Conservation (phyloP, 176 grass and related monocot genomes). For the Carex scoparia region DNA sequence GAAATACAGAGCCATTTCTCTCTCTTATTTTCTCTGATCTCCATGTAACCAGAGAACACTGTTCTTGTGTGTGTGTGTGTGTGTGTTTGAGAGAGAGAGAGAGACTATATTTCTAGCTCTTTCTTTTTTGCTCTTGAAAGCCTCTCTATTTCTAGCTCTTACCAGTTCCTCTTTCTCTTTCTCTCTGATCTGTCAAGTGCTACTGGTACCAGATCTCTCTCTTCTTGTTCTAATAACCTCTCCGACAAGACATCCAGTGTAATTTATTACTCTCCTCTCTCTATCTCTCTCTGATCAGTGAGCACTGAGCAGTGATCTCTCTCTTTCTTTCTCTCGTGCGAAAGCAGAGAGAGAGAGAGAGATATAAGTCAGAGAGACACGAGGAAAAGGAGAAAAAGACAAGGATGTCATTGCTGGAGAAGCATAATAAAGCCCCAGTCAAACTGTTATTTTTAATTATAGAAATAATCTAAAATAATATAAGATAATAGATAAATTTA, state of each 20-base stretch:
- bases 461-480: too few species aligned
- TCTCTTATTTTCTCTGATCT: not conserved
- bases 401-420: not conserved
- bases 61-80: not conserved
- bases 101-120: not conserved
- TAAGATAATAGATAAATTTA: too few species aligned
- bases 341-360: not conserved
- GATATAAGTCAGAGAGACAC: not conserved
- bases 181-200: not conserved
- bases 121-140: not conserved
- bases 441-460: not conserved
- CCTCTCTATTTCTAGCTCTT: not conserved
- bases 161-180: not conserved
- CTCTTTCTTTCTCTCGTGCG: not conserved
- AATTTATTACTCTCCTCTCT: slow-evolving; percentile 2
- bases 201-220: not conserved
- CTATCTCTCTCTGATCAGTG: not conserved
- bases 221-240: not conserved
- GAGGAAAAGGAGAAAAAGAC: slow-evolving; percentile 5
- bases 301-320: too few species aligned
- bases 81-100: not conserved
- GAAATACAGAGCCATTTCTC: not conserved
- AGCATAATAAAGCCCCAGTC: not conserved
- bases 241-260: slow-evolving; percentile 9
- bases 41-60: not conserved